Base-by-base conservation (phyloP, 768 basidiomycete species). In the Dendrothele bispora region DNA sequence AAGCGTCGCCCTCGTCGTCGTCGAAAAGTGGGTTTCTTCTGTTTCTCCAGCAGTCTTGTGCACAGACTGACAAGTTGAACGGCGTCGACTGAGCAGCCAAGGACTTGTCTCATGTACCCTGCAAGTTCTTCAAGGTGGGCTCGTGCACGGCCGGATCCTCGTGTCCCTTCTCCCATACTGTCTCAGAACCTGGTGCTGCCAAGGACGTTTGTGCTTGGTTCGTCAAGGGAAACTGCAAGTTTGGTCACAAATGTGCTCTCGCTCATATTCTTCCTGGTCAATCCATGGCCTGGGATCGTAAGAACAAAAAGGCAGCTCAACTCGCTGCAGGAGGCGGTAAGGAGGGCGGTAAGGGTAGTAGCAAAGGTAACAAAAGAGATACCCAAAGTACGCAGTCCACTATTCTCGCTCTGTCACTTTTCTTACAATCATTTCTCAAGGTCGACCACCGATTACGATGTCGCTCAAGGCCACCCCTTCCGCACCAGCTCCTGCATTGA, bases 71-170 rank as follows among this genome's bases (percentile, higher is more conserved):
- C 63, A 86, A n/a, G n/a, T n/a, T n/a, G n/a, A n/a, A n/a, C n/a
- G n/a, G n/a, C n/a, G n/a, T n/a, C n/a, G n/a, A n/a, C n/a, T 10
- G 18, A n/a, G 28, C 63, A 86, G 86, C 84, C 41, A 91, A 92
- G 66, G 91, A 93, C 64, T 79, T 98, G 46, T 91, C 90, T 2
- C 94, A 97, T 75, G 95, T 98, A 12, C 95, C 95, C 2, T 98
- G 95, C 74, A 91, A 95, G 71, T 98, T 98, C 80, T 97, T 84
- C 82, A 91, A 88, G 62, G 88, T 91, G 54, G 92, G 94, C 27
- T 86, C 84, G 11, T 98, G 95, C 68, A 95, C 94, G 4, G 95
- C 95, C 8, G 95, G 95, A 27, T 73, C 90, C 3, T 87, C 89
- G 2, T 98, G 95, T 65, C 92, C 91, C n/a, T 98, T 98, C 78